These are phyloP conservation scores for Leucosporidium yakuticum DNA, from an alignment of 768 basidiomycete species.

Conservation along the genomic window DNA sequence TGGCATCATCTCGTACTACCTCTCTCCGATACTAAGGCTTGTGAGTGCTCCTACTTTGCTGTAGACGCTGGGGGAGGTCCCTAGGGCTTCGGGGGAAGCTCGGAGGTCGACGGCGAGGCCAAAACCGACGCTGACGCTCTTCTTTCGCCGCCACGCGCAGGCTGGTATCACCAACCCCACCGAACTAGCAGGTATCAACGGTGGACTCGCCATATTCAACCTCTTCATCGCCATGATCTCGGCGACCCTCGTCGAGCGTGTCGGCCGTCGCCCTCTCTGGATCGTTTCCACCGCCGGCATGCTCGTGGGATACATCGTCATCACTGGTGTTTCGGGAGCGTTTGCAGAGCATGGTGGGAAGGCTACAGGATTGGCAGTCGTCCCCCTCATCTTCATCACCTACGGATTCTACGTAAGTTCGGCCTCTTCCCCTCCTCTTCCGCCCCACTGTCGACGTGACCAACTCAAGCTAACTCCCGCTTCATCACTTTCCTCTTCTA, in stretches of 20 bases:
- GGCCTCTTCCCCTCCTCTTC: not conserved
- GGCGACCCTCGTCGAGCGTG: not conserved
- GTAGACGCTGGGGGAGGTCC: too few species aligned
- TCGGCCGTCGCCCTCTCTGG: constrained; percentile 2
- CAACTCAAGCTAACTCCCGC: too few species aligned
- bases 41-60: too few species aligned
- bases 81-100: too few species aligned
- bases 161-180: not conserved
- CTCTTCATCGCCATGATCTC: not conserved
- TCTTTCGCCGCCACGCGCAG: too few species aligned
- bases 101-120: too few species aligned
- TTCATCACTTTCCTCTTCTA: too few species aligned
- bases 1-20: constrained; percentile 6
- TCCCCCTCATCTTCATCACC: constrained; percentile 39
- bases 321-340: not conserved
- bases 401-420: constrained; percentile 10
- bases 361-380: constrained; percentile 14
- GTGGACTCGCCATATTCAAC: constrained; percentile 22
- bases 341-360: not conserved
- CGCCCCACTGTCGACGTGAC: not conserved
- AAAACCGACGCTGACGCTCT: too few species aligned
- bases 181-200: constrained; percentile 30
- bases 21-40: not conserved
- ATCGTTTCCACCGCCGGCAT: constrained; percentile 2
- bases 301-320: not conserved